phyloP scores from a whole-genome alignment of 2,329 filamentous ascomycete species.

The Talaromyces sp. region DNA sequence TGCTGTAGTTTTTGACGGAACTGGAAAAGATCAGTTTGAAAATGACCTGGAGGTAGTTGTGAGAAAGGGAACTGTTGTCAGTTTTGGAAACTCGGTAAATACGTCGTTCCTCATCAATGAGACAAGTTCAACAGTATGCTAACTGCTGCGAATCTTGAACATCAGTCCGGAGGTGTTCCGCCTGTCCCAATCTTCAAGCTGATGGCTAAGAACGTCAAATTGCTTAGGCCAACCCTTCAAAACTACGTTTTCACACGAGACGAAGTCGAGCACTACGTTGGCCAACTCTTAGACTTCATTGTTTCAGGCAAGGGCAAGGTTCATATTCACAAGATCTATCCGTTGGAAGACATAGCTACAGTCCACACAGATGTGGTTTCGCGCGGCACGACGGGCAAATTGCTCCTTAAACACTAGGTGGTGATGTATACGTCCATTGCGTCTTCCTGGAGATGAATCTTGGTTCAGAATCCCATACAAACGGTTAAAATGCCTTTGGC shows the following conservation, averaged over 20 bases:
- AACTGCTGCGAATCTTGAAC: neutral
- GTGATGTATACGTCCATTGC: neutral
- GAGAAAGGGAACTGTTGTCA: constrained; percentile 66
- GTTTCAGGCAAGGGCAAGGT: neutral
- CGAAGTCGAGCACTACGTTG: neutral
- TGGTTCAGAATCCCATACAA: neutral
- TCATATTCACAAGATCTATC: neutral
- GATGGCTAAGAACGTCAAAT: constrained; percentile 3
- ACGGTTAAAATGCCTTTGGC: neutral
- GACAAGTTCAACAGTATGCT: neutral
- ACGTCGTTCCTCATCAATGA: neutral
- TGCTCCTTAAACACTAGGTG: neutral
- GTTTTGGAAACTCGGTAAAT: constrained; percentile 64
- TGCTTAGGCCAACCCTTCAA: neutral
- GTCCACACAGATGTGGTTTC: neutral
- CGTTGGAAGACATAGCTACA: neutral
- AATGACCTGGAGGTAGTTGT: constrained; percentile 64
- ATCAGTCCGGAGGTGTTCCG: neutral
- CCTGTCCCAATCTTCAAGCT: neutral
- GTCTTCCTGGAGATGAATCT: neutral
- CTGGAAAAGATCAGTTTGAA: constrained; percentile 76
- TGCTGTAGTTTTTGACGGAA: constrained; percentile 71
- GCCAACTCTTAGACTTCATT: neutral
- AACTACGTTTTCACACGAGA: neutral
- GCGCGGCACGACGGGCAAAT: neutral